Base-by-base conservation (phyloP, 2,329 filamentous ascomycete genomes). In the Coniella lustricola region DNA sequence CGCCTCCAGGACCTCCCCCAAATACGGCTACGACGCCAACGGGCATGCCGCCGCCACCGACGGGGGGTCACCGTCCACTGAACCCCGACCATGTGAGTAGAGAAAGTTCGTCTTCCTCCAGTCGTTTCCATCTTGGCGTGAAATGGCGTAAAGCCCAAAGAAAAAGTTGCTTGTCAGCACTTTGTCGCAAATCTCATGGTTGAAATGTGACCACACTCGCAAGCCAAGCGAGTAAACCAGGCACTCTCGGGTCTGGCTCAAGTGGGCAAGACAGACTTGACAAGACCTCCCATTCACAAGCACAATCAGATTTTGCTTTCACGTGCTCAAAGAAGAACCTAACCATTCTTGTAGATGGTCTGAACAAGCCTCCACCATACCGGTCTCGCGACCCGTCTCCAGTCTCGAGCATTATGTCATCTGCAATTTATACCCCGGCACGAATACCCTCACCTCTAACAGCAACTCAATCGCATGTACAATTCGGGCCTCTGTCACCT, bases 401-500 rank as follows among this genome's bases (percentile, higher is more conserved):
- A 32, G 31, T 35, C 4, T 50, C 50, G 10, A 14, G 38, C n/a
- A 21, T 25, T 12, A 12, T 32, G 14, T 35, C 50, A 17, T 13
- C n/a, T 21, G 25, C 33, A 36, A 10, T 12, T 16, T 52, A 13
- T 53, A 55, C 12, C 21, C 56, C 48, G 51, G 54, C 10, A 51
- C 63, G 18, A 74, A 74, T 51, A 69, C 69, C 1, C 72, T 77
- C 1, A 55, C 62, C 2, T 4, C 44, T 47, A 7, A 25, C 33
- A 37, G 44, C 36, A 18, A 49, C 49, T 32, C 36, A 45, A 1
- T 51, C 49, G 7, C 51, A 51, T 32, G 51, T 54, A 18, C 51
- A 51, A 20, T 77, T 76, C 47, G 66, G 69, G 2, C 74, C 74
- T 0, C 57, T 77, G 35, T 77, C 74, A 3, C 74, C 74, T 1